Percentiles rank a stretch among this genome's conserved stretches.
Evolutionary conservation across 164 flowering plant genomes (phyloP).

Genomic region (Amborella trichopoda): DNA sequence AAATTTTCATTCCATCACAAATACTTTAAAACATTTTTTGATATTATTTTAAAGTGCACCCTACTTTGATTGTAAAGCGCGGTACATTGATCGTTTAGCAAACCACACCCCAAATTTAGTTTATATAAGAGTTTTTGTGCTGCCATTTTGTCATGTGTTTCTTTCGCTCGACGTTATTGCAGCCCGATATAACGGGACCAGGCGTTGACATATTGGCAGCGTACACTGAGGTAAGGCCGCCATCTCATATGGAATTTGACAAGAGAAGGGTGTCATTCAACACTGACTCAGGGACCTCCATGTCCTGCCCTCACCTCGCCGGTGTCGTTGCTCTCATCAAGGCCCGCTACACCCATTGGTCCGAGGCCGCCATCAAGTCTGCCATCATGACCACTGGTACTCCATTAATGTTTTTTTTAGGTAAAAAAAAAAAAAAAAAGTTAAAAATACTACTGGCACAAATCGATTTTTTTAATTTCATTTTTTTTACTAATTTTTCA

Average conservation of each 20-base stretch:
- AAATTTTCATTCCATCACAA: too few relatives aligned
- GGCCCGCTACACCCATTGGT: not conserved
- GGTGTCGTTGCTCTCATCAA: not conserved
- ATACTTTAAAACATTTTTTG: too few relatives aligned
- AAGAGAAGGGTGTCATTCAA: conserved; percentile 26
- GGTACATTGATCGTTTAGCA: too few relatives aligned
- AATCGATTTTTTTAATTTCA: not conserved
- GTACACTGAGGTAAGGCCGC: conserved; percentile 27
- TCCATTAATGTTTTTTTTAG: not conserved
- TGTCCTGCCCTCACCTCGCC: not conserved
- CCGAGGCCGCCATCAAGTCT: conserved; percentile 1
- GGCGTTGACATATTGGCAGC: conserved; percentile 4
- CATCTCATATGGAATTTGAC: conserved; percentile 35
- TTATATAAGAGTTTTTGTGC: too few relatives aligned
- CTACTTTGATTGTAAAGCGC: too few relatives aligned
- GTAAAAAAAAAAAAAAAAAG: not conserved
- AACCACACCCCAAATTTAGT: too few relatives aligned
- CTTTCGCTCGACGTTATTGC: too few relatives aligned
- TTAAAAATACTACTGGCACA: not conserved
- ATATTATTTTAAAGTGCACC: too few relatives aligned
- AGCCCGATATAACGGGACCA: conserved; percentile 9
- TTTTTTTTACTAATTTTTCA: not conserved
- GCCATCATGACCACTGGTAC: conserved; percentile 1
- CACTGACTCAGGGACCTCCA: conserved; percentile 16
- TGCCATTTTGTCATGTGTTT: too few relatives aligned